phyloP scores from a whole-genome alignment of 2,329 filamentous ascomycete species.

The Didymella glomerata region DNA sequence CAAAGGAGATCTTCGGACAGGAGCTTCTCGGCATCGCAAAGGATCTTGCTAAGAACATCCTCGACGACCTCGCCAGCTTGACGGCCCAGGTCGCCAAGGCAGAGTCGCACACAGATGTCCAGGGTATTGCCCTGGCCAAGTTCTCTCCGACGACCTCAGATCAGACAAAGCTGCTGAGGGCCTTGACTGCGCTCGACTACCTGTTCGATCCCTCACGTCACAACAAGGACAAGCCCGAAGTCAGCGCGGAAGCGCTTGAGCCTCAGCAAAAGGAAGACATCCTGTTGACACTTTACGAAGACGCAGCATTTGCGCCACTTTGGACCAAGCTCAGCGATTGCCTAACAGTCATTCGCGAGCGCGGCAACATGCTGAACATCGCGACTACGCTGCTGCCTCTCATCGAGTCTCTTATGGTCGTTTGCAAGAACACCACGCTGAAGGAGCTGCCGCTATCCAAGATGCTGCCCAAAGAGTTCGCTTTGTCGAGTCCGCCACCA shows the following conservation, averaged over 20 bases:
- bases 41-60: constrained; percentile 81
- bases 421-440: constrained; percentile 95
- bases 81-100: constrained; percentile 87
- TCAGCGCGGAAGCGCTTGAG: constrained; percentile 61
- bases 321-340: constrained; percentile 94
- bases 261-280: constrained; percentile 80
- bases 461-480: constrained; percentile 67
- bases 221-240: constrained; percentile 58
- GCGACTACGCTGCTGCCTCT: constrained; percentile 93
- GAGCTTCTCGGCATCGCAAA: constrained; percentile 91
- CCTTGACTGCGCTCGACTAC: constrained; percentile 93
- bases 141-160: constrained; percentile 97
- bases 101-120: constrained; percentile 89
- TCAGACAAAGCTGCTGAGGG: constrained; percentile 92
- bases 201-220: constrained; percentile 83
- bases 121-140: constrained; percentile 90
- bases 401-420: constrained; percentile 97
- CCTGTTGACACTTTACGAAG: constrained; percentile 87
- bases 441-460: constrained; percentile 67
- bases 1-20: constrained; percentile 89
- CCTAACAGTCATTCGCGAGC: constrained; percentile 84
- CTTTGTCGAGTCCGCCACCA: constrained; percentile 77
- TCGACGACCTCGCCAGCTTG: constrained; percentile 83
- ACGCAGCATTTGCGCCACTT: constrained; percentile 85
- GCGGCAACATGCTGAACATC: constrained; percentile 95